phyloP scores from a whole-genome alignment of 2,329 filamentous ascomycete genomes.

The Gliomastix tumulicola region DNA sequence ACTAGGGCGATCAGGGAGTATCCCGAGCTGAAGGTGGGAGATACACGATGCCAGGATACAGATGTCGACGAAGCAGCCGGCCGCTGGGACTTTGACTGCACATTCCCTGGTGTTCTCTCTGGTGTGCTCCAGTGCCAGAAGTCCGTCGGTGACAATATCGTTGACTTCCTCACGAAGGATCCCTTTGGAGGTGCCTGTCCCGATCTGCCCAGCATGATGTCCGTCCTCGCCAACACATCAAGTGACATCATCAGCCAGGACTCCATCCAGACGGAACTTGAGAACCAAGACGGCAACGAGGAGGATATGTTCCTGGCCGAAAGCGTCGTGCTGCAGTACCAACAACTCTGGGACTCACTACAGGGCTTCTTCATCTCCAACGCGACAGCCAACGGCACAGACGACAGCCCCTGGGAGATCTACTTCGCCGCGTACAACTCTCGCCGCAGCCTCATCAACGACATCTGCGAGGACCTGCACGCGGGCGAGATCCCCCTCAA shows the following conservation, averaged over 20 bases:
- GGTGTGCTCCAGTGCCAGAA: constrained; percentile 18
- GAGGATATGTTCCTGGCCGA: constrained; percentile 5
- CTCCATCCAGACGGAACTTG: constrained; percentile 16
- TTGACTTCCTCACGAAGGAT: constrained; percentile 23
- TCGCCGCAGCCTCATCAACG: constrained; percentile 17
- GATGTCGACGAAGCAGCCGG: constrained; percentile 17
- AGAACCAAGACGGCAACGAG: constrained; percentile 9
- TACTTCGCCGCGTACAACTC: constrained; percentile 23
- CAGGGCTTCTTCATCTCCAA: constrained; percentile 15
- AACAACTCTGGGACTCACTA: constrained; percentile 1
- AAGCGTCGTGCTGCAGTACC: constrained; percentile 4
- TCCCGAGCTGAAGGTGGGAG: constrained; percentile 21
- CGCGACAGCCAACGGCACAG: constrained; percentile 7
- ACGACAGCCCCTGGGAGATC: constrained; percentile 16
- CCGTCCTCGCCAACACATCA: constrained; percentile 17
- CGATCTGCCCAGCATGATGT: constrained; percentile 23
- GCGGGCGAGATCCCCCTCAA: constrained; percentile 19
- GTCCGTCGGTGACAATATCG: constrained; percentile 19
- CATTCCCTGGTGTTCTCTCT: constrained; percentile 23
- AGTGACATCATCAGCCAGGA: constrained; percentile 18
- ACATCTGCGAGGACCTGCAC: constrained; percentile 26
- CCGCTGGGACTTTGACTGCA: constrained; percentile 25
- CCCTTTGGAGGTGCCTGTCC: constrained; percentile 27
- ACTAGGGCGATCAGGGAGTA: constrained; percentile 15
- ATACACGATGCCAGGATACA: constrained; percentile 18